Conservation (phyloP, 2,329 filamentous ascomycete species). For the Aureobasidium melanogenum region DNA sequence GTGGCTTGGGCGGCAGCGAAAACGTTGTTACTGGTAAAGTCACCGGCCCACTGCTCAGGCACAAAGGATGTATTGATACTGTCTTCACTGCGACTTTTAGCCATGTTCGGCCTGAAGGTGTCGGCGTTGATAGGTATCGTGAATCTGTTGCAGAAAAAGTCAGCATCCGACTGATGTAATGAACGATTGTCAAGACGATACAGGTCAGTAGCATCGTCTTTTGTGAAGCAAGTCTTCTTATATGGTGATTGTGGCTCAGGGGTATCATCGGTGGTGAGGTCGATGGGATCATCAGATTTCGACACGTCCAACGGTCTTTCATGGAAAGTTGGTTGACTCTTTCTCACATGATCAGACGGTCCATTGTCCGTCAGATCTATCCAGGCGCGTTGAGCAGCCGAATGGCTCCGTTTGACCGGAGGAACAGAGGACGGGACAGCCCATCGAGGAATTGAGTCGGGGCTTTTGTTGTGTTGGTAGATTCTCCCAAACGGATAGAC, state of each 20-base stretch:
- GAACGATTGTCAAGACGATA: background rate
- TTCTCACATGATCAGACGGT: background rate
- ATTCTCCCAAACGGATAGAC: slow-evolving; percentile 7
- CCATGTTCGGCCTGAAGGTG: slow-evolving; percentile 19
- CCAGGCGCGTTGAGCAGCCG: slow-evolving; percentile 10
- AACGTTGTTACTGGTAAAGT: slow-evolving; percentile 32
- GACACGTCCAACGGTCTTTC: background rate
- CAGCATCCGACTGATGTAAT: slow-evolving; percentile 1
- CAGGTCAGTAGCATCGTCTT: slow-evolving; percentile 4
- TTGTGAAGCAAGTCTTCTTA: slow-evolving; percentile 7
- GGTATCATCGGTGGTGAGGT: background rate
- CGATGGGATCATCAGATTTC: background rate
- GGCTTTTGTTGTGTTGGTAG: slow-evolving; percentile 10
- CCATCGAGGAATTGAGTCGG: slow-evolving; percentile 20
- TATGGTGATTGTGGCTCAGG: background rate
- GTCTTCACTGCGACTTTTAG: slow-evolving; percentile 40
- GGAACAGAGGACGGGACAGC: slow-evolving; percentile 18
- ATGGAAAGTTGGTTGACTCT: background rate
- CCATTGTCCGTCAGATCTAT: background rate
- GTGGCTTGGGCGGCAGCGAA: slow-evolving; percentile 26
- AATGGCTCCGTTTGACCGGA: background rate
- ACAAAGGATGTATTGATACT: slow-evolving; percentile 43
- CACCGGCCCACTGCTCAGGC: slow-evolving; percentile 37
- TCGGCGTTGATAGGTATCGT: slow-evolving; percentile 20
- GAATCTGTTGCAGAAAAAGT: slow-evolving; percentile 22